Evolutionary conservation across 768 basidiomycete genomes (phyloP).

Genomic region (Pleurotus sapidus): DNA sequence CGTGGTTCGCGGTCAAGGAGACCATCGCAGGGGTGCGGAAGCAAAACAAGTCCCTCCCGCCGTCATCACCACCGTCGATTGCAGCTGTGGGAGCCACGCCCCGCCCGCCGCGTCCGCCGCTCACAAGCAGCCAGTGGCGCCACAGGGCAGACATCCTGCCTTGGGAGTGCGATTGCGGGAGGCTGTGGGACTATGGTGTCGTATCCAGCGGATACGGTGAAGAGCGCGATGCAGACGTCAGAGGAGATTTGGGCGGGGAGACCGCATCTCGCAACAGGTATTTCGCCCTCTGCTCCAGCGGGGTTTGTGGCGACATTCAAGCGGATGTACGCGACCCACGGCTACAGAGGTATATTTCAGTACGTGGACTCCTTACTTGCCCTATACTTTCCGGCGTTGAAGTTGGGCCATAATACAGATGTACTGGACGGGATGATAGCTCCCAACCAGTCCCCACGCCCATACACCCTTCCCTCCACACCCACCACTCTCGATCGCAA

Average conservation of each 20-base stretch:
- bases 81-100: slow-evolving; percentile 12
- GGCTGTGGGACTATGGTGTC: slow-evolving; percentile 83
- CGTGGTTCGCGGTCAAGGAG: slow-evolving; percentile 93
- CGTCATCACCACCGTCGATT: slow-evolving; percentile 4
- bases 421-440: no score
- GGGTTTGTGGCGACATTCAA: slow-evolving; percentile 56
- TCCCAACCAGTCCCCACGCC: no score
- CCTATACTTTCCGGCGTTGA: no score
- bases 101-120: slow-evolving; percentile 16
- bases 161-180: slow-evolving; percentile 84
- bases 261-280: slow-evolving; percentile 27
- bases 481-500: no score
- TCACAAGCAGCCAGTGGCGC: slow-evolving; percentile 16
- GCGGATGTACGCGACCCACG: slow-evolving; percentile 73
- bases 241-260: slow-evolving; percentile 65
- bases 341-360: no score
- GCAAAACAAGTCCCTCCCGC: not conserved
- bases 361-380: no score
- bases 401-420: no score
- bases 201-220: slow-evolving; percentile 94
- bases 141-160: slow-evolving; percentile 48
- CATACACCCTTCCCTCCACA: no score
- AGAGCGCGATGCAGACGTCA: slow-evolving; percentile 93
- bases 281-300: slow-evolving; percentile 17
- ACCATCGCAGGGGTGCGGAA: slow-evolving; percentile 48